Base-by-base conservation (phyloP, 495 filamentous ascomycete species). In the Ascodesmis nigricans region DNA sequence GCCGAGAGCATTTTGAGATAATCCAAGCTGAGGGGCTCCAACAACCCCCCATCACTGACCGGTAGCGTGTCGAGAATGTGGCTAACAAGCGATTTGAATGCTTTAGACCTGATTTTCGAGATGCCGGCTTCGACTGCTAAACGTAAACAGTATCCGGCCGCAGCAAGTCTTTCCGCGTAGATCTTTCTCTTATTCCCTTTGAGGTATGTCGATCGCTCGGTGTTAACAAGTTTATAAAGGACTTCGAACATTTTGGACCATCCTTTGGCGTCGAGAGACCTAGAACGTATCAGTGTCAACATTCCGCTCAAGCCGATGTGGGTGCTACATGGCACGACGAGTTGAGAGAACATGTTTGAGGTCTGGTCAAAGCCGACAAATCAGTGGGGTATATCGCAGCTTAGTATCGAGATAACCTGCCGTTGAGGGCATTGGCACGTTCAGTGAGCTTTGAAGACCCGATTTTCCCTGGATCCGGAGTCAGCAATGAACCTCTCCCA, bases 171-270 rank as follows among this genome's bases (percentile, higher is more conserved):
- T 8, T 59, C 53, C 18, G 58, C 53, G 25, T 66, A 59, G 3
- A 53, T 47, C 40, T 53, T 59, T 32, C 53, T 63, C 1, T n/a
- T 7, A 5, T 15, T 20, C 11, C 17, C 18, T 23, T 45, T 45
- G 32, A 69, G 63, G 45, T 70, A 78, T 15, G 57, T 40, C 17
- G 71, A 59, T 47, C 72, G 75, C 38, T 93, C 81, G 7, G 58
- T 47, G 13, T 71, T 58, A 5, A 69, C 56, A 41, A 67, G 71
- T 23, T 63, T 59, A 47, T 93, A 93, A 10, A 97, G 55, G 0
- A 68, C 66, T 46, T 93, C 81, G 41, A 74, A 81, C 18, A 93
- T 70, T 30, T 64, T 65, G 46, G 90, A 77, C 46, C 75, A 91
- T 11, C 64, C 66, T 43, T 75, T 77, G 49, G 91, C 81, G 31